Base-by-base conservation (phyloP, 176 grass and related monocot species). In the Aechmea fasciata region DNA sequence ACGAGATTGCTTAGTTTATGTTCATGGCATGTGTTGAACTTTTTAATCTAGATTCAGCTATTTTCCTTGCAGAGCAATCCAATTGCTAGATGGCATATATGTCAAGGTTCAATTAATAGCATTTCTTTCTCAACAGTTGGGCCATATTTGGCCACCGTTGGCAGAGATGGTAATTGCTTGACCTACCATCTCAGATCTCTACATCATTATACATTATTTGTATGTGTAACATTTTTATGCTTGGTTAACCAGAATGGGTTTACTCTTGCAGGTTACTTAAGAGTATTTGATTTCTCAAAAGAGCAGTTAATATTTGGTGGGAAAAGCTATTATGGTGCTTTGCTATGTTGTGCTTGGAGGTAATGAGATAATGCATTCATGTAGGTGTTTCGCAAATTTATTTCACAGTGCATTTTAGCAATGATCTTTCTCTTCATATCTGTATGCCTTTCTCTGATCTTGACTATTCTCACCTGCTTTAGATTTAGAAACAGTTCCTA, bases 261-360 rank as follows among this genome's bases (percentile, higher is more conserved):
- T 18, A 72, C 33, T 47, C 80, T 67, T 87, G 77, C 75, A 99
- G 87, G 95, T 81, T 99, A 82, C 80, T 82, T 99, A 80, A 88
- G 95, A 94, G 95, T 99, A 63, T 99, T 99, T 82, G 90, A 99
- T 63, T 99, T 88, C 69, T 49, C 23, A 10, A 99, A 90, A 74
- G 84, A 90, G 63, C 84, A 93, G 71, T 69, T 99, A 79, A 59
- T 90, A 84, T 99, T 99, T 73, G 95, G 95, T 68, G 95, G 95
- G 51, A 99, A 90, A 94, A 94, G 87, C 77, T 99, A 99, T 48
- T 99, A 94, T 80, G 95, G 94, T 62, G 90, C 95, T n/a, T 79
- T 99, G 13, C 80, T 88, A 72, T 94, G 95, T 84, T 99, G 90
- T 73, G 76, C 87, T 53, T 99, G 90, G 95, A 99, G 95, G 95